A percentile compares a stretch with the other conserved stretches of the same genome.
Evolutionary conservation across 176 grass and related monocot species (phyloP).

Genomic region (Avena atlantica): DNA sequence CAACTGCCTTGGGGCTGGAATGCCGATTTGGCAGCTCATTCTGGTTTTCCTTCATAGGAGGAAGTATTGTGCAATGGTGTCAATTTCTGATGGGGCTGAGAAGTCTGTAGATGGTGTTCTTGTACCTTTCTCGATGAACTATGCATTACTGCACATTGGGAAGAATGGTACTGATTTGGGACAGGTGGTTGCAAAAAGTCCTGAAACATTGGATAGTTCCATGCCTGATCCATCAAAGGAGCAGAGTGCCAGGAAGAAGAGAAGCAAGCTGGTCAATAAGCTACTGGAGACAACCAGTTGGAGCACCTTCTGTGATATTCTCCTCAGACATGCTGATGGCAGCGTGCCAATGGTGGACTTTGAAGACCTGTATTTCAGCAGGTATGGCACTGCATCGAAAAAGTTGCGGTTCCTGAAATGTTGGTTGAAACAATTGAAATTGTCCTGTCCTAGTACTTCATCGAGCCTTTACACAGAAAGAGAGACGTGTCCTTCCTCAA

Average conservation of each 20-base stretch:
- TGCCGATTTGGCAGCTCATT: slow-evolving; percentile 93
- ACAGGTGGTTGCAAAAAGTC: slow-evolving; percentile 18
- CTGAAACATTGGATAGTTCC: slow-evolving; percentile 22
- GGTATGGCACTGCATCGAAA: slow-evolving; percentile 60
- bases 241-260: slow-evolving; percentile 63
- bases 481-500: slow-evolving; percentile 37
- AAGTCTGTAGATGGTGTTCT: slow-evolving; percentile 72
- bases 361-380: slow-evolving; percentile 75
- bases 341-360: slow-evolving; percentile 58
- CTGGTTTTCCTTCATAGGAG: slow-evolving; percentile 70
- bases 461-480: slow-evolving; percentile 37
- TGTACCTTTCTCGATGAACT: slow-evolving; percentile 70
- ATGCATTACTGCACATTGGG: slow-evolving; percentile 64
- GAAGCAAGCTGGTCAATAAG: slow-evolving; percentile 56
- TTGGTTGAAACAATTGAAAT: slow-evolving; percentile 82
- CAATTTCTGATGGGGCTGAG: slow-evolving; percentile 51
- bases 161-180: slow-evolving; percentile 46
- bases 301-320: slow-evolving; percentile 60
- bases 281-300: slow-evolving; percentile 57
- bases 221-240: slow-evolving; percentile 37
- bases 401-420: slow-evolving; percentile 94
- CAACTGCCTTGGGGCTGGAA: slow-evolving; percentile 44
- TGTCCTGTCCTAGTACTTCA: slow-evolving; percentile 41
- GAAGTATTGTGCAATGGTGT: slow-evolving; percentile 67
- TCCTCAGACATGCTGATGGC: slow-evolving; percentile 52